Base-by-base conservation (phyloP, 257 asterid genomes). In the Lycium barbarum region DNA sequence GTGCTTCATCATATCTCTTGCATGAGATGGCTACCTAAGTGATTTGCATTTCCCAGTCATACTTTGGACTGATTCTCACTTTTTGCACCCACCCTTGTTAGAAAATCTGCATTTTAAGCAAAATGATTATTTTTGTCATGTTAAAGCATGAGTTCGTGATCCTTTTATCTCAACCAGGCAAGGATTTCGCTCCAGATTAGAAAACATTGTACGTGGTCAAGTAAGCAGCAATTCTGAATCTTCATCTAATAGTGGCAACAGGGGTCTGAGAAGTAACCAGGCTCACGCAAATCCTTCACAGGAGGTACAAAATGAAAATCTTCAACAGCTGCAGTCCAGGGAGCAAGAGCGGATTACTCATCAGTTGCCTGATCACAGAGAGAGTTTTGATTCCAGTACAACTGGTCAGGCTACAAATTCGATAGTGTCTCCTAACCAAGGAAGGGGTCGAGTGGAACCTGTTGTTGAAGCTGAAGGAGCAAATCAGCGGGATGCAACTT, bases 121-220 rank as follows among this genome's bases (percentile, higher is more conserved):
- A 73, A 73, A 45, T 73, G 38, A 73, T 73, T 11, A 73, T 49
- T 73, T 22, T 45, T 11, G 45, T 47, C 54, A 49, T 73, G 80
- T 47, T 73, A 15, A 20, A 26, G 80, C 80, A 73, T 73, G 40
- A 51, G n/a, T 20, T 47, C 10, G 54, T 71, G 55, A 68, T 22
- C 20, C 61, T 84, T 83, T 83, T 87, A 51, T 88, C 85, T 84
- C 79, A 71, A 87, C 82, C 94, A 94, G 98, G 91, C 97, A 93
- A 80, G 98, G 99, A 83, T 91, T 95, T 86, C 94, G 94, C 86
- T 94, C 92, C 88, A 93, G 96, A 84, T 84, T 93, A 91, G 99
- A 92, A 84, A 93, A 87, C 87, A 89, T 92, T 79, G 95, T 89
- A 54, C 96, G 89, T 84, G 97, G 94, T 68, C 98, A 94, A 89